Percentiles rank a stretch among this genome's conserved stretches.
Evolutionary conservation across 1,284 basidiomycete species (phyloP).

Genomic region (Phenoliferia sp.): DNA sequence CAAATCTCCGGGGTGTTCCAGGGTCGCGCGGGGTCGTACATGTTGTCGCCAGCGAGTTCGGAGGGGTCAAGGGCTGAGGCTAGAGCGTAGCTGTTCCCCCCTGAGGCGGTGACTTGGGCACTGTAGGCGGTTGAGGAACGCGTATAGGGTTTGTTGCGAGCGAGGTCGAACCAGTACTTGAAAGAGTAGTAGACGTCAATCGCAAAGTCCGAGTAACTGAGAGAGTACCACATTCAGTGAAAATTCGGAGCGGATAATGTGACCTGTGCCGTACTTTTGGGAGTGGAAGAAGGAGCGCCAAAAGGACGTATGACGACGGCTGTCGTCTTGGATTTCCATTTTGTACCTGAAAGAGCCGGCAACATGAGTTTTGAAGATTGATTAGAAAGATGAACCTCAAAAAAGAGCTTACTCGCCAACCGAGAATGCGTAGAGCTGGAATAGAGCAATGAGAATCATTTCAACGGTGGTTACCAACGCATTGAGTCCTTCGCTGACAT

Average conservation of each 20-base stretch:
- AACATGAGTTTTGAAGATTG: neutral
- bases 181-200: neutral
- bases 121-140: neutral
- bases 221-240: neutral
- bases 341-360: neutral
- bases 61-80: neutral
- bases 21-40: neutral
- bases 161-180: neutral
- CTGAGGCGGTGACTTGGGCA: neutral
- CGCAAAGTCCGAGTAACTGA: slow-evolving; percentile 4
- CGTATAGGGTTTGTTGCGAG: neutral
- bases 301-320: neutral
- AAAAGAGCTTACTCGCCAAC: neutral
- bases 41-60: neutral
- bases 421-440: neutral
- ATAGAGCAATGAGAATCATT: slow-evolving; percentile 1
- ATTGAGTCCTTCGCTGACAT: slow-evolving; percentile 68
- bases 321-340: neutral
- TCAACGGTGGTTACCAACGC: neutral
- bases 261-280: neutral
- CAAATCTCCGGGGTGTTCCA: neutral
- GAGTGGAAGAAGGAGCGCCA: neutral
- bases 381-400: neutral
- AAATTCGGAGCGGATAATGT: neutral
- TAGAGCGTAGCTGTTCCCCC: neutral